Evolutionary conservation across 768 basidiomycete species (phyloP).

Genomic region (Rhizopogon roseolus): DNA sequence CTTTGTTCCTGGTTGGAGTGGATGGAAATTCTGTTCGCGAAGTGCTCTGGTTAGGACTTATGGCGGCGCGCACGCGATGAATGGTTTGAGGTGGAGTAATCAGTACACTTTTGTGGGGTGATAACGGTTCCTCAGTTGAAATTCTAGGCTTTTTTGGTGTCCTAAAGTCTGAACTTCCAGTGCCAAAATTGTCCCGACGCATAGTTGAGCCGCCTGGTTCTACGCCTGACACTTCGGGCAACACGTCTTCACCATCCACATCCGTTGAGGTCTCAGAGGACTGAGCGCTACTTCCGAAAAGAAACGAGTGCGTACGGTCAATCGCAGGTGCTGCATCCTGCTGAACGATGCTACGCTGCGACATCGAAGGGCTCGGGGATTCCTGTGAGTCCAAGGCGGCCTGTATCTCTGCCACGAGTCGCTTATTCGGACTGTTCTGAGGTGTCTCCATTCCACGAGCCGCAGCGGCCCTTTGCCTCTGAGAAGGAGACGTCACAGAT

Average conservation of each 20-base stretch:
- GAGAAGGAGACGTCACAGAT: neutral
- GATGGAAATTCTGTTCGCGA: neutral
- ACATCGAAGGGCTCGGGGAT: neutral
- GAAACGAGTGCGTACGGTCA: neutral
- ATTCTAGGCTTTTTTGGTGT: slow-evolving; percentile 14
- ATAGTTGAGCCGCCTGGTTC: slow-evolving; percentile 3
- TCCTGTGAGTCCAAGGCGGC: neutral
- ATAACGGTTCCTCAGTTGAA: neutral
- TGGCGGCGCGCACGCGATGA: neutral
- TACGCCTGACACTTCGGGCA: neutral
- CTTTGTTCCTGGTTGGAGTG: slow-evolving; percentile 21
- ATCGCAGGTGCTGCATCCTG: slow-evolving; percentile 3
- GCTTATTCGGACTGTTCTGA: neutral
- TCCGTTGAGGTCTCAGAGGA: slow-evolving; percentile 23
- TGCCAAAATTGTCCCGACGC: neutral
- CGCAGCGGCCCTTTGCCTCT: no score
- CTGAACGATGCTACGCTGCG: slow-evolving; percentile 2
- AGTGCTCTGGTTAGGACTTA: neutral
- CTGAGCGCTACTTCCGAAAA: neutral
- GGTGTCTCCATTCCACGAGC: neutral
- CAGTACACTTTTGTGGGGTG: neutral
- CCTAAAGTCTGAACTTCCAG: slow-evolving; percentile 4
- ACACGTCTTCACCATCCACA: slow-evolving; percentile 14
- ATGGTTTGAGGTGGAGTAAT: slow-evolving; percentile 20
- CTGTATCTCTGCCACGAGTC: neutral